These are phyloP conservation scores for Lumnitzera littorea DNA, from an alignment of 345 rosid genomes.

Conservation along the genomic window DNA sequence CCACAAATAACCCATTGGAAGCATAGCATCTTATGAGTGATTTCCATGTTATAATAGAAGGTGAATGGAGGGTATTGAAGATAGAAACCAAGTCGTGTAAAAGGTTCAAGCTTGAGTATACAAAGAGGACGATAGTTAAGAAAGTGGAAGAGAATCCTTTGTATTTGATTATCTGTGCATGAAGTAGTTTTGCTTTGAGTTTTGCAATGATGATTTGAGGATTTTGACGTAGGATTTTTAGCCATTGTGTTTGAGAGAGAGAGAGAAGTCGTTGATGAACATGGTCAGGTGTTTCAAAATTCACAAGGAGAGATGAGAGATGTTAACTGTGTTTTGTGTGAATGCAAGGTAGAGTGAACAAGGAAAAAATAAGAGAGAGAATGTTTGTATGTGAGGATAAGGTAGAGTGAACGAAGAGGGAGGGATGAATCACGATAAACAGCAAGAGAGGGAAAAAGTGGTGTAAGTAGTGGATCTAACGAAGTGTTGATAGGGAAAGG, in stretches of 20 bases:
- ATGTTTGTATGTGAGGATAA: too few species aligned
- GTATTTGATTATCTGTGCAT: conserved; percentile 56
- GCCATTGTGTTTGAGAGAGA: conserved; percentile 27
- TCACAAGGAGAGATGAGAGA: too few species aligned
- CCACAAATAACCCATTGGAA: conserved; percentile 29
- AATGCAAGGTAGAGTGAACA: too few species aligned
- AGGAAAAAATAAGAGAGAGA: too few species aligned
- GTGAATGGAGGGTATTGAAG: conserved; percentile 43
- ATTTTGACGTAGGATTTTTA: conserved; percentile 29
- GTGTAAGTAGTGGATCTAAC: too few species aligned
- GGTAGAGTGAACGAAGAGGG: too few species aligned
- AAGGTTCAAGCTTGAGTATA: conserved; percentile 54
- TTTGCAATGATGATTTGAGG: conserved; percentile 29
- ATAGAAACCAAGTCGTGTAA: conserved; percentile 37
- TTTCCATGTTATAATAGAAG: conserved; percentile 63
- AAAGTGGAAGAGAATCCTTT: conserved; percentile 20
- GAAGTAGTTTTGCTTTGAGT: conserved; percentile 56
- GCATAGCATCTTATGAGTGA: conserved; percentile 61
- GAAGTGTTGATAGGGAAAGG: too few species aligned
- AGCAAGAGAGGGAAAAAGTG: too few species aligned
- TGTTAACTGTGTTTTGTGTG: too few species aligned
- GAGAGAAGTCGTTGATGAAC: neutral
- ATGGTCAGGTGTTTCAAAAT: too few species aligned
- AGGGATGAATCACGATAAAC: too few species aligned
- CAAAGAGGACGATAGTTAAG: conserved; percentile 41